phyloP scores from a whole-genome alignment of 2,329 filamentous ascomycete genomes.

The Volutella citrinella region DNA sequence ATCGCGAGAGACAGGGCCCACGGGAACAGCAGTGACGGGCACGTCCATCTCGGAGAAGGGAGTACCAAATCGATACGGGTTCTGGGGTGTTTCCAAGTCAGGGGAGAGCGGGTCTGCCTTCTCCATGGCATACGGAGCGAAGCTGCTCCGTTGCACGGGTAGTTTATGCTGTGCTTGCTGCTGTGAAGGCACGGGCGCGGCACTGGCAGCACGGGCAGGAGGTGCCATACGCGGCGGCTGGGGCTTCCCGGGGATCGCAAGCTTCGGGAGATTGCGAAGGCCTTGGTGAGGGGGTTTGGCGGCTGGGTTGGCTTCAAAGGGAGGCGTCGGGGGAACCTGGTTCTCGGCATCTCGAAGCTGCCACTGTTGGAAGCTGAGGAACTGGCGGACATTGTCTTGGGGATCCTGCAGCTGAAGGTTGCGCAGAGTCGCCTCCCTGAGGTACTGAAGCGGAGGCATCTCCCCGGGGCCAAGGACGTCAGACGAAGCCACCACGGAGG shows the following conservation, averaged over 20 bases:
- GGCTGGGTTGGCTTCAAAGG: slow-evolving; percentile 61
- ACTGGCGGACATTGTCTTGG: slow-evolving; percentile 90
- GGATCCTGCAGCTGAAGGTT: slow-evolving; percentile 72
- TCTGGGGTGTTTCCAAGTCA: slow-evolving; percentile 54
- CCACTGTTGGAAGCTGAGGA: slow-evolving; percentile 71
- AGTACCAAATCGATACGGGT: slow-evolving; percentile 74
- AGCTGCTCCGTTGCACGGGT: slow-evolving; percentile 28
- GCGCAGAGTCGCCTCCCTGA: slow-evolving; percentile 72
- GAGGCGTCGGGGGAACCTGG: slow-evolving; percentile 66
- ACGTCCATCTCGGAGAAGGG: slow-evolving; percentile 90
- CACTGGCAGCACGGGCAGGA: slow-evolving; percentile 26
- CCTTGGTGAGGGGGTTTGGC: slow-evolving; percentile 48
- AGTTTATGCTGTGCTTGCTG: slow-evolving; percentile 21
- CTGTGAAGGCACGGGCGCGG: slow-evolving; percentile 20
- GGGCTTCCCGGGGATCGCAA: slow-evolving; percentile 52
- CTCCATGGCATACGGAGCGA: slow-evolving; percentile 52
- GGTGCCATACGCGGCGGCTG: slow-evolving; percentile 25
- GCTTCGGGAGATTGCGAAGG: slow-evolving; percentile 58
- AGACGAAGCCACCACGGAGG: slow-evolving; percentile 86
- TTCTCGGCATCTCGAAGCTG: slow-evolving; percentile 46
- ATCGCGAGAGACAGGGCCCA: slow-evolving; percentile 73
- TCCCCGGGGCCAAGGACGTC: slow-evolving; percentile 75
- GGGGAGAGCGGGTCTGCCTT: slow-evolving; percentile 49
- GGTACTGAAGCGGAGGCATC: slow-evolving; percentile 61
- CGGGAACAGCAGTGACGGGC: slow-evolving; percentile 69